Evolutionary conservation across 1,284 basidiomycete species (phyloP).

Genomic region (Rhodotorula sp.): DNA sequence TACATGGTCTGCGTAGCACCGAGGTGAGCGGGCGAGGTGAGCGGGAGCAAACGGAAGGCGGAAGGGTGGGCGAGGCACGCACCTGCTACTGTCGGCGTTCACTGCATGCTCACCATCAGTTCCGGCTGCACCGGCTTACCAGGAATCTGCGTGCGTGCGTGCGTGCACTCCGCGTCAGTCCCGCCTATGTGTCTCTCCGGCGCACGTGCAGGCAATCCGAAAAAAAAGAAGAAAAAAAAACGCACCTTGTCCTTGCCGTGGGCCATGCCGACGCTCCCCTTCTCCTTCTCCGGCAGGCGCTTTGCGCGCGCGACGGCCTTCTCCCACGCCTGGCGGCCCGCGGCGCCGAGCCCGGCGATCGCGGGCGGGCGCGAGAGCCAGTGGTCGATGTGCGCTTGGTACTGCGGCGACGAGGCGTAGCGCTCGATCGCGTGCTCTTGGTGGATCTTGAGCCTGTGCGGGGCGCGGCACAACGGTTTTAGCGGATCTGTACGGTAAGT

Average conservation of each 20-base stretch:
- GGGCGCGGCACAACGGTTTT: neutral
- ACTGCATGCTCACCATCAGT: neutral
- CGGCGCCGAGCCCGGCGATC: conserved; percentile 20
- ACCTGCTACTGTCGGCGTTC: neutral
- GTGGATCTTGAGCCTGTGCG: conserved; percentile 25
- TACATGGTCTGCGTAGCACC: no score
- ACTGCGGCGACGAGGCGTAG: conserved; percentile 10
- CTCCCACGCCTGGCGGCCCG: conserved; percentile 33
- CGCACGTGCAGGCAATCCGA: neutral
- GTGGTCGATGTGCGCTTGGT: conserved; percentile 32
- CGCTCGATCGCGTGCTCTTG: conserved; percentile 19
- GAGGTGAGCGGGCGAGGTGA: no score
- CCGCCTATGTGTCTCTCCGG: neutral
- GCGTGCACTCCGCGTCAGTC: neutral
- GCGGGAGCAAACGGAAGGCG: no score
- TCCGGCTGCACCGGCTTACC: conserved; percentile 19
- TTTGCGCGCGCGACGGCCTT: conserved; percentile 13
- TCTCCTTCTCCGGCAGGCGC: conserved; percentile 6
- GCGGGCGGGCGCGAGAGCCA: conserved; percentile 28
- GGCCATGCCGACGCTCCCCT: conserved; percentile 14
- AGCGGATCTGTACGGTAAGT: no score
- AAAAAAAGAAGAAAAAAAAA: neutral
- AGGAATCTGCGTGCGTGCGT: conserved; percentile 5
- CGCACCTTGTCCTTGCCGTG: conserved; percentile 25
- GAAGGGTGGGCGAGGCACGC: no score